These are phyloP conservation scores for Cladosporium sp. DNA, from an alignment of 2,329 filamentous ascomycete species.

Conservation along the genomic window DNA sequence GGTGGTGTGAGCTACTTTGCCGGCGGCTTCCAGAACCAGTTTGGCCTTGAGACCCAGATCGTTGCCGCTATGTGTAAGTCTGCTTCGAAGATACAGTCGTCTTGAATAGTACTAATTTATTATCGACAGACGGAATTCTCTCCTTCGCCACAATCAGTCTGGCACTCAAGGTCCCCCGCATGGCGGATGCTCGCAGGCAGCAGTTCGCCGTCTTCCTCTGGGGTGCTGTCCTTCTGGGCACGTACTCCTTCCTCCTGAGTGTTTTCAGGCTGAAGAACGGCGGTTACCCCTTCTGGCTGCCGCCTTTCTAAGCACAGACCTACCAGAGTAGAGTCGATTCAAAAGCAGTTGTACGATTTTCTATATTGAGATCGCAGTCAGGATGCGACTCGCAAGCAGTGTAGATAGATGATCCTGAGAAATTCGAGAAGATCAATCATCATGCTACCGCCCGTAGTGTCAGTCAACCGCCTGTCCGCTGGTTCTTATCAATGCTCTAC, in stretches of 20 bases:
- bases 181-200: conserved; percentile 69
- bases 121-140: conserved; percentile 60
- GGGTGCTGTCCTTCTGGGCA: conserved; percentile 67
- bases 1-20: conserved; percentile 90
- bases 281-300: conserved; percentile 89
- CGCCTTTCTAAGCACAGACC: conserved; percentile 60
- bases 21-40: conserved; percentile 86
- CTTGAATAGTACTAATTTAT: neutral
- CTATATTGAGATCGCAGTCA: neutral
- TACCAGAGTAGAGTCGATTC: neutral
- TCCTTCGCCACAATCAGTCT: conserved; percentile 89
- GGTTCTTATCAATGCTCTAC: too few relatives aligned
- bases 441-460: too few relatives aligned
- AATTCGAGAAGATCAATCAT: neutral
- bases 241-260: conserved; percentile 92
- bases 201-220: conserved; percentile 76
- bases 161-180: conserved; percentile 85
- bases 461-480: too few relatives aligned
- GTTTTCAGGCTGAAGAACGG: conserved; percentile 92
- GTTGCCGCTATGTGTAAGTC: conserved; percentile 85
- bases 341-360: conserved; percentile 9
- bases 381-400: neutral
- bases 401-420: neutral
- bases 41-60: conserved; percentile 91
- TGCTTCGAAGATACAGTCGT: conserved; percentile 9